These are phyloP conservation scores for Leccinum sublutescens DNA, from an alignment of 768 basidiomycete species.

Conservation along the genomic window DNA sequence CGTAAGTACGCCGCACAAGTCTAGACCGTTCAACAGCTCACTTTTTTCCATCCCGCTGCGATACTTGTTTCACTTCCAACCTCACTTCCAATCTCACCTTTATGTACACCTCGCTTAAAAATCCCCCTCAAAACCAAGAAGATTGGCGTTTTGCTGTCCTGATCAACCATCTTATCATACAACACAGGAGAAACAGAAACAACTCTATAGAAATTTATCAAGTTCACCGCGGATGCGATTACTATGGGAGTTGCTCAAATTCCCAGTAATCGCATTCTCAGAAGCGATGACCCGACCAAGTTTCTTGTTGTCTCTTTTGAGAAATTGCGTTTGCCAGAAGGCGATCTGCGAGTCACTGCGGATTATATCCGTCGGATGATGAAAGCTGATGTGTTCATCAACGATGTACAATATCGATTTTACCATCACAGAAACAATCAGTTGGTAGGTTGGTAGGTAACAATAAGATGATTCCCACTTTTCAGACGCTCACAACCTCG, in stretches of 20 bases:
- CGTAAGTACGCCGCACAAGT: constrained; percentile 9
- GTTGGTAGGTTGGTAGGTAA: constrained; percentile 38
- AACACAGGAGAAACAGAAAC: constrained; percentile 25
- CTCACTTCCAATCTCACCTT: background rate
- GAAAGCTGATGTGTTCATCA: constrained; percentile 54
- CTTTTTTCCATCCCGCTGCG: constrained; percentile 1
- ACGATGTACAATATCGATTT: constrained; percentile 61
- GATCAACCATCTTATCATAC: constrained; percentile 25
- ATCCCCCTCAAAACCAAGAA: constrained; percentile 46
- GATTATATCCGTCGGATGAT: constrained; percentile 60
- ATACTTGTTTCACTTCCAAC: background rate
- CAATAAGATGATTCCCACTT: background rate
- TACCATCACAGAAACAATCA: constrained; percentile 74
- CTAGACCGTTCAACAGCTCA: background rate
- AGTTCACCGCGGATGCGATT: constrained; percentile 49
- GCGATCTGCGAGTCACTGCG: constrained; percentile 43
- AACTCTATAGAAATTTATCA: constrained; percentile 45
- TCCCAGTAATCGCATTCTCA: constrained; percentile 58
- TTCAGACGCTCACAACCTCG: background rate
- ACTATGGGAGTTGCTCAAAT: constrained; percentile 48
- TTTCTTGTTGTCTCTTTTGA: constrained; percentile 58
- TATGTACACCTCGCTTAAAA: constrained; percentile 37
- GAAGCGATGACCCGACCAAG: constrained; percentile 53
- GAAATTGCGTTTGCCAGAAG: constrained; percentile 53
- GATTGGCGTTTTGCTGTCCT: constrained; percentile 50